A percentile compares a stretch with the other conserved stretches of the same genome.
Evolutionary conservation across 2,329 filamentous ascomycete species (phyloP).

Genomic region (Alternaria viburni): DNA sequence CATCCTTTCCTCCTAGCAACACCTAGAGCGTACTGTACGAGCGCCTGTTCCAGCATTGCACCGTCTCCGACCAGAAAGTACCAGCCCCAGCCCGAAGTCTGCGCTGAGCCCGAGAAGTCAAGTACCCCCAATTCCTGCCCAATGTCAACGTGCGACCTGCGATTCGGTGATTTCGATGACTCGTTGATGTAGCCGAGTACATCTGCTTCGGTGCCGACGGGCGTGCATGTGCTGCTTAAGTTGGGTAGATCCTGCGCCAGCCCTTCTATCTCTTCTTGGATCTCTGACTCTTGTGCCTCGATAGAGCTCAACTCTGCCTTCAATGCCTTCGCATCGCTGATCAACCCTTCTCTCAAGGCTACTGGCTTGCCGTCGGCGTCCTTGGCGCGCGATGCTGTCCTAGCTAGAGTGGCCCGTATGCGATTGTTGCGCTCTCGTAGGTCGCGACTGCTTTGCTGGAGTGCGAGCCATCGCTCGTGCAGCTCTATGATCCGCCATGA

Average conservation of each 20-base stretch:
- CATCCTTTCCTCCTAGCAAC: slow-evolving; percentile 77
- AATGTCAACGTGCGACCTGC: slow-evolving; percentile 83
- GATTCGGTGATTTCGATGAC: slow-evolving; percentile 52
- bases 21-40: slow-evolving; percentile 83
- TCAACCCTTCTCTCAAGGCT: slow-evolving; percentile 58
- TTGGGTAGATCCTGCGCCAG: slow-evolving; percentile 85
- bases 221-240: slow-evolving; percentile 78
- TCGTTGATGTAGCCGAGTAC: slow-evolving; percentile 79
- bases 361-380: slow-evolving; percentile 42
- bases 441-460: slow-evolving; percentile 65
- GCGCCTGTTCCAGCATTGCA: slow-evolving; percentile 90
- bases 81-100: slow-evolving; percentile 95
- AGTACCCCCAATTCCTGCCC: slow-evolving; percentile 86
- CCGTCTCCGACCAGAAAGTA: slow-evolving; percentile 95
- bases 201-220: slow-evolving; percentile 68
- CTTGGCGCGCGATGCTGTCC: slow-evolving; percentile 38
- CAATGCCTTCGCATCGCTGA: slow-evolving; percentile 68
- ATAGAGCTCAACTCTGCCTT: slow-evolving; percentile 68
- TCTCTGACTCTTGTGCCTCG: slow-evolving; percentile 65
- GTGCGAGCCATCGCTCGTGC: slow-evolving; percentile 52
- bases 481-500: slow-evolving; percentile 61
- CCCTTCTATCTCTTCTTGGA: slow-evolving; percentile 70
- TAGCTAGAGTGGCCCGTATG: slow-evolving; percentile 62
- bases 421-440: slow-evolving; percentile 72
- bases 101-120: slow-evolving; percentile 82